Percentiles rank a stretch among this genome's conserved stretches.
Evolutionary conservation across 805 yeast genomes (phyloP).

Genomic region (Komagataella phaffii): DNA sequence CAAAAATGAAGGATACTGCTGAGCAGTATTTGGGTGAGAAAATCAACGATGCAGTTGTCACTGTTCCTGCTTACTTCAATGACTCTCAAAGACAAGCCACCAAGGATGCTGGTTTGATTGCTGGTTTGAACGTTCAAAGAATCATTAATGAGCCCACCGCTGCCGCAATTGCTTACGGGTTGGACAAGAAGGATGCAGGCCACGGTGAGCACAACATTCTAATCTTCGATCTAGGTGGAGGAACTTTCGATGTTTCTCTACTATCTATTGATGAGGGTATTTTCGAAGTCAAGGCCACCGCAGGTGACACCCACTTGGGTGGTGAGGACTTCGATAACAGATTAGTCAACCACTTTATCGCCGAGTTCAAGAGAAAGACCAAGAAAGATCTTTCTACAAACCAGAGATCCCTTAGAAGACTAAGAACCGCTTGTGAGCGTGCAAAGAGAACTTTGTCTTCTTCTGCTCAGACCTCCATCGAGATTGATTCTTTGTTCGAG

Average conservation of each 20-base stretch:
- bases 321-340: constrained; percentile 99
- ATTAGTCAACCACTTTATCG: constrained; percentile 85
- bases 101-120: constrained; percentile 94
- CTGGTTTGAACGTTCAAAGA: constrained; percentile 89
- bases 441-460: constrained; percentile 98
- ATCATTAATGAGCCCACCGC: constrained; percentile 97
- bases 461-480: constrained; percentile 89
- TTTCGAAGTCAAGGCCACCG: constrained; percentile 91
- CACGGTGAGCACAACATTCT: constrained; percentile 66
- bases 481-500: constrained; percentile 89
- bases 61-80: constrained; percentile 95
- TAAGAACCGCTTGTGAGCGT: constrained; percentile 97
- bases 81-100: constrained; percentile 98
- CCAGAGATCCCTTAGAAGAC: constrained; percentile 96
- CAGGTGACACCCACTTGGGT: constrained; percentile 88
- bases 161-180: constrained; percentile 95
- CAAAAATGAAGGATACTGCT: constrained; percentile 81
- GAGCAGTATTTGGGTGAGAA: constrained; percentile 77
- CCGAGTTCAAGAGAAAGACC: constrained; percentile 96
- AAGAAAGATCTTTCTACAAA: constrained; percentile 84
- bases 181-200: constrained; percentile 61
- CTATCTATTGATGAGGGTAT: constrained; percentile 92
- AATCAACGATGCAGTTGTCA: constrained; percentile 86
- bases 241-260: constrained; percentile 93
- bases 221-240: constrained; percentile 95